Evolutionary conservation across 257 asterid genomes (phyloP).

Genomic region (Catharanthus roseus): DNA sequence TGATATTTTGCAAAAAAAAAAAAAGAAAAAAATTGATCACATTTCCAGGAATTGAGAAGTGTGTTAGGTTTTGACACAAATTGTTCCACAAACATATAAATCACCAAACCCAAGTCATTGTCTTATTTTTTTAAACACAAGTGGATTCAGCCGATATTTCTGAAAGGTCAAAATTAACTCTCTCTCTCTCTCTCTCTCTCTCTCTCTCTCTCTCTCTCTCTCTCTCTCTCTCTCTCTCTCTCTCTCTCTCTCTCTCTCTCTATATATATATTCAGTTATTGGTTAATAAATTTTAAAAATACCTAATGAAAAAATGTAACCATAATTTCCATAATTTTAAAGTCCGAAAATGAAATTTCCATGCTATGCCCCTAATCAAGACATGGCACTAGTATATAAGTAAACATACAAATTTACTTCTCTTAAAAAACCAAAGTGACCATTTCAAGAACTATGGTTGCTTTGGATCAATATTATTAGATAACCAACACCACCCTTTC

Average conservation of each 20-base stretch:
- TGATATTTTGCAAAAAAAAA: too few relatives aligned
- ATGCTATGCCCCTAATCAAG: neutral
- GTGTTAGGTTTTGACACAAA: neutral
- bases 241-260: too few relatives aligned
- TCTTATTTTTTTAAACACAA: neutral
- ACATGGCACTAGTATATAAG: conserved; percentile 11
- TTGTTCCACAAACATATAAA: neutral
- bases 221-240: too few relatives aligned
- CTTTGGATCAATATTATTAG: neutral
- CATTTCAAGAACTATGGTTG: conserved; percentile 1
- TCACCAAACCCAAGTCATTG: neutral
- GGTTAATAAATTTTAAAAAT: too few relatives aligned
- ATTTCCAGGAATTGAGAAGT: neutral
- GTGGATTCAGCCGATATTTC: too few relatives aligned
- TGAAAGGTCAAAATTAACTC: too few relatives aligned
- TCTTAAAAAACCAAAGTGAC: conserved; percentile 11
- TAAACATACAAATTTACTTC: conserved; percentile 5
- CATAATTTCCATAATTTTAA: too few relatives aligned
- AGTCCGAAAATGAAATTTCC: neutral
- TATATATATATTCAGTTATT: too few relatives aligned
- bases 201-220: too few relatives aligned
- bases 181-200: too few relatives aligned
- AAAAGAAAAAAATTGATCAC: neutral
- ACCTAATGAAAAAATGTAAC: too few relatives aligned
- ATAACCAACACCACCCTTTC: neutral